phyloP scores from a whole-genome alignment of 1,139 yeast species.

The Yamadazyma jaroonii region DNA sequence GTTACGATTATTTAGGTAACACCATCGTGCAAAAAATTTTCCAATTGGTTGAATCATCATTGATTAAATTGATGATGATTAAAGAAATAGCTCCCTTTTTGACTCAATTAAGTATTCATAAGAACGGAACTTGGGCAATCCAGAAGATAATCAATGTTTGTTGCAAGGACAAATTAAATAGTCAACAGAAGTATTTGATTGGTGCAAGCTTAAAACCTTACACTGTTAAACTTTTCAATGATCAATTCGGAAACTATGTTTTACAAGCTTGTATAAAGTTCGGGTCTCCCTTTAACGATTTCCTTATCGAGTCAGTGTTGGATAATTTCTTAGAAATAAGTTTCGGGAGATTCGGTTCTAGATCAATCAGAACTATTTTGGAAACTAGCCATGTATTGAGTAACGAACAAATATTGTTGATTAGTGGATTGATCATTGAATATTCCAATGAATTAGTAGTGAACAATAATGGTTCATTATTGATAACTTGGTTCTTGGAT shows the following conservation, averaged over 20 bases:
- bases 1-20: conserved; percentile 92
- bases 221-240: conserved; percentile 82
- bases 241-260: conserved; percentile 95
- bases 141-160: conserved; percentile 85
- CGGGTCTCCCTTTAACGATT: conserved; percentile 85
- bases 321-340: conserved; percentile 80
- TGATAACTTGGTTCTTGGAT: conserved; percentile 93
- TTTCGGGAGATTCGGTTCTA: conserved; percentile 89
- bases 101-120: conserved; percentile 92
- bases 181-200: conserved; percentile 67
- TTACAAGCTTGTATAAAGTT: conserved; percentile 91
- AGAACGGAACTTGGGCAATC: conserved; percentile 99
- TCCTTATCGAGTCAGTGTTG: conserved; percentile 81
- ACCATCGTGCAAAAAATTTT: conserved; percentile 92
- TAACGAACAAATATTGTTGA: conserved; percentile 65
- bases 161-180: conserved; percentile 51
- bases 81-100: conserved; percentile 74
- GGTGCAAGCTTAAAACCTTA: conserved; percentile 75
- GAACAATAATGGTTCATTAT: conserved; percentile 83
- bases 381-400: conserved; percentile 59
- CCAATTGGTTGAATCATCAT: conserved; percentile 61
- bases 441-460: conserved; percentile 79
- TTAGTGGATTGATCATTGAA: conserved; percentile 74
- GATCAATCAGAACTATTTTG: conserved; percentile 90
- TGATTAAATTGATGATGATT: conserved; percentile 78